These are phyloP conservation scores for Lachnellula suecica DNA, from an alignment of 2,329 filamentous ascomycete species.

Conservation along the genomic window DNA sequence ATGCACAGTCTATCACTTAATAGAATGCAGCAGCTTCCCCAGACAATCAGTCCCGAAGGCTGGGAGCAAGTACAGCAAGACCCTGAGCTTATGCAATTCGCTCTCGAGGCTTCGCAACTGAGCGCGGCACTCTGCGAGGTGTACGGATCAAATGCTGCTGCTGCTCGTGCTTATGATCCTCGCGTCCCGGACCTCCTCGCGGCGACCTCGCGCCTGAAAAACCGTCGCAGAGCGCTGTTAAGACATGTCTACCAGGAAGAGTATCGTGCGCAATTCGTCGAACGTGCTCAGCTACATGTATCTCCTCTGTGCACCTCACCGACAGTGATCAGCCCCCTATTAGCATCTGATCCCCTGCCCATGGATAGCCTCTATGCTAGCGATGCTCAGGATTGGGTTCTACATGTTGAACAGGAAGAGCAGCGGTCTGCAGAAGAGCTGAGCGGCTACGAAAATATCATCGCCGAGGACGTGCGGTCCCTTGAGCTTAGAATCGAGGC, in stretches of 20 bases:
- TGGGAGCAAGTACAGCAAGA: slow-evolving; percentile 3
- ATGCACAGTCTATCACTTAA: slow-evolving; percentile 5
- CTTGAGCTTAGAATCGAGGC: neutral
- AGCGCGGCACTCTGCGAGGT: neutral
- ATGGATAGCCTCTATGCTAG: neutral
- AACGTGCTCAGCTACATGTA: neutral
- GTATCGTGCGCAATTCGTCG: slow-evolving; percentile 3
- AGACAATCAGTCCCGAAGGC: slow-evolving; percentile 2
- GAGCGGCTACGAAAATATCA: neutral
- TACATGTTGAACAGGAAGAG: slow-evolving; percentile 1
- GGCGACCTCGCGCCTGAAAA: slow-evolving; percentile 4
- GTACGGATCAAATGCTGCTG: slow-evolving; percentile 9
- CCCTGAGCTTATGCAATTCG: neutral
- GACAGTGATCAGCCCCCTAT: neutral
- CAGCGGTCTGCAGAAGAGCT: neutral
- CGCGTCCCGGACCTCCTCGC: neutral
- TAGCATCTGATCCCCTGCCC: neutral
- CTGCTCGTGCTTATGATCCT: slow-evolving; percentile 6
- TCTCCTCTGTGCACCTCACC: too few species aligned
- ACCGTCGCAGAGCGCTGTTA: slow-evolving; percentile 5
- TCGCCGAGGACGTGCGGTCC: neutral
- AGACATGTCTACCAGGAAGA: slow-evolving; percentile 5
- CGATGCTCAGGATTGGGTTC: slow-evolving; percentile 3
- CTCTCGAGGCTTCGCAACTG: slow-evolving; percentile 1
- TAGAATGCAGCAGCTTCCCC: neutral